Evolutionary conservation across 2,329 filamentous ascomycete species (phyloP).

Genomic region (Aspergillus pseudoviridinutans): DNA sequence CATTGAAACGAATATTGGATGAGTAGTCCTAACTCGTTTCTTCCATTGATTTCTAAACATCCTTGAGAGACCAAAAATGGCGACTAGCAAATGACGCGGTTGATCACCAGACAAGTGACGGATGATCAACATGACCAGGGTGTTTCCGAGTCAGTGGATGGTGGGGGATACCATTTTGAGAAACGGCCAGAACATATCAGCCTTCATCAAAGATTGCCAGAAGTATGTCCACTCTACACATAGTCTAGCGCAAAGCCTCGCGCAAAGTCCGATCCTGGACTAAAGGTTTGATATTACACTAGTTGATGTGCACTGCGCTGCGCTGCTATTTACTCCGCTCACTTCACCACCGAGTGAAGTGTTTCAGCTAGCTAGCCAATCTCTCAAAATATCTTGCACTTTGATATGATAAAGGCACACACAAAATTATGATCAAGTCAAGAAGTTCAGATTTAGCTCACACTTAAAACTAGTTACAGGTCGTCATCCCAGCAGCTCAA

Average conservation of each 20-base stretch:
- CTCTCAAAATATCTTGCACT: too few species aligned
- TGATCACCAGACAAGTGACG: slow-evolving; percentile 19
- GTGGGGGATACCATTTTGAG: neutral
- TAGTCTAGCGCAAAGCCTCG: too few species aligned
- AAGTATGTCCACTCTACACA: neutral
- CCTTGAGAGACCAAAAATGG: neutral
- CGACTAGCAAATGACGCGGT: slow-evolving; percentile 9
- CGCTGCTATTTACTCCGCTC: too few species aligned
- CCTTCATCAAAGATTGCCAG: neutral
- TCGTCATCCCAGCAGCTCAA: neutral
- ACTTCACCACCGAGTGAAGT: too few species aligned
- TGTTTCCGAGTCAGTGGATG: neutral
- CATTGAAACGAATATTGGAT: neutral
- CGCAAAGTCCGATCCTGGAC: too few species aligned
- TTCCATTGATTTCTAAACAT: neutral
- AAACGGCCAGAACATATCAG: neutral
- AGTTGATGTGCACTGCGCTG: too few species aligned
- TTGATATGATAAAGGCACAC: too few species aligned
- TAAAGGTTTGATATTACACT: too few species aligned
- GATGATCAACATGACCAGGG: slow-evolving; percentile 6
- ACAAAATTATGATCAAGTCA: neutral
- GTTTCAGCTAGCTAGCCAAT: too few species aligned
- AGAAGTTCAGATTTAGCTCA: neutral
- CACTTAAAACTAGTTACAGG: neutral
- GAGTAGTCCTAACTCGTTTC: neutral